phyloP scores from a whole-genome alignment of 176 grass and related monocot genomes.

The Paspalum notatum region DNA sequence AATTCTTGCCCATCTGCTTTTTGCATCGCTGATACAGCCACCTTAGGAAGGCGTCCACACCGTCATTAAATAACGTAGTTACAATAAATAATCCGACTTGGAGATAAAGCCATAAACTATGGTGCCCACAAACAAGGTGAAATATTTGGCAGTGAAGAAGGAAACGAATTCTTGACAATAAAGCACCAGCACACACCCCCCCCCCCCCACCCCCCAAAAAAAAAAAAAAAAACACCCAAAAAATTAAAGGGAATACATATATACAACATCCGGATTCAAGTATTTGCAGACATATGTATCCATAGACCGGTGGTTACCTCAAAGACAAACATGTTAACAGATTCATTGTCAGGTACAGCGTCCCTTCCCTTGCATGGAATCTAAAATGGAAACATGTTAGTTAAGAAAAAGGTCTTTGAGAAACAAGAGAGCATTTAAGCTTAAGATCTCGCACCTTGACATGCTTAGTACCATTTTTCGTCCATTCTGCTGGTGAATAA shows the following conservation, averaged over 20 bases:
- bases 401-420: background rate
- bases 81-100: conserved; percentile 1
- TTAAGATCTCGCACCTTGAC: conserved; percentile 72
- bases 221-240: background rate
- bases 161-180: conserved; percentile 18
- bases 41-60: background rate
- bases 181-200: background rate
- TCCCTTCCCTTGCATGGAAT: conserved; percentile 95
- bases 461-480: conserved; percentile 90
- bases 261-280: background rate
- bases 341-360: conserved; percentile 92
- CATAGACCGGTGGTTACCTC: conserved; percentile 58
- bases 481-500: conserved; percentile 81
- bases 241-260: conserved; percentile 8
- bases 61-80: conserved; percentile 18
- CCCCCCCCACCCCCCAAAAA: background rate
- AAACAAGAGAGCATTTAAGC: conserved; percentile 23
- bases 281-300: background rate
- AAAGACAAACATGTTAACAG: conserved; percentile 81
- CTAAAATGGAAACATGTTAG: conserved; percentile 54
- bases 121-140: background rate
- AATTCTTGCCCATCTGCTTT: background rate
- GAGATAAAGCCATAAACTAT: conserved; percentile 1
- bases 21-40: background rate
- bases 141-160: conserved; percentile 2